Evolutionary conservation across 768 basidiomycete genomes (phyloP).

Genomic region (Podaxis sp.): DNA sequence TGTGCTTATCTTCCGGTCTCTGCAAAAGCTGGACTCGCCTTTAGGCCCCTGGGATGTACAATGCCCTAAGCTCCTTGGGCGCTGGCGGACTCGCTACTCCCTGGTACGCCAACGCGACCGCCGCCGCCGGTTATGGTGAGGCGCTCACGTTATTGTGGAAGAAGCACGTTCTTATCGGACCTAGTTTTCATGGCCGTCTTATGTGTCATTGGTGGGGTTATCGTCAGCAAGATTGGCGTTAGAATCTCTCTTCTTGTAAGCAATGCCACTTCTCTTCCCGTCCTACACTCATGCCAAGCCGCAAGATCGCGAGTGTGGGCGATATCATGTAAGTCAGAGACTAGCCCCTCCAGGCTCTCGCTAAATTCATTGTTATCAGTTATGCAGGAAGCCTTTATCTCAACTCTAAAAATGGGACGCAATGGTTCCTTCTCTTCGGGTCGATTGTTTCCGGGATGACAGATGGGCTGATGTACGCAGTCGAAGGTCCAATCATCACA

Average conservation of each 20-base stretch:
- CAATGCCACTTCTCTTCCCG: not conserved
- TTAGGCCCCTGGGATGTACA: constrained; percentile 34
- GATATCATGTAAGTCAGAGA: constrained; percentile 27
- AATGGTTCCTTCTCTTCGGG: constrained; percentile 35
- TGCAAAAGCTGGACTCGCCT: not conserved
- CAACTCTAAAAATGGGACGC: constrained; percentile 33
- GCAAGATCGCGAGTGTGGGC: constrained; percentile 30
- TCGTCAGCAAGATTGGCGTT: constrained; percentile 34
- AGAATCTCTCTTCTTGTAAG: constrained; percentile 25
- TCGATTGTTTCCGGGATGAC: constrained; percentile 32
- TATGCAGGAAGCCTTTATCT: constrained; percentile 33
- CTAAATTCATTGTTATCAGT: constrained; percentile 14
- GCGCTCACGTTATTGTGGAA: not conserved
- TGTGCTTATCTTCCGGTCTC: constrained; percentile 8
- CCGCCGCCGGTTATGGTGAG: constrained; percentile 30
- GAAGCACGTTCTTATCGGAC: not conserved
- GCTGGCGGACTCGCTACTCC: constrained; percentile 34
- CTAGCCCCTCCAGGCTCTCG: not conserved
- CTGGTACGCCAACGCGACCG: constrained; percentile 32
- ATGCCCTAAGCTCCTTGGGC: constrained; percentile 30
- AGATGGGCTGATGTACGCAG: constrained; percentile 32
- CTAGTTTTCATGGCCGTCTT: constrained; percentile 32
- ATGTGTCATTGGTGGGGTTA: constrained; percentile 30
- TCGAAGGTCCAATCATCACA: constrained; percentile 34
- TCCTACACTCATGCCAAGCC: not conserved